Conservation (phyloP, 1,139 yeast genomes). For the Debaryomyces coudertii region DNA sequence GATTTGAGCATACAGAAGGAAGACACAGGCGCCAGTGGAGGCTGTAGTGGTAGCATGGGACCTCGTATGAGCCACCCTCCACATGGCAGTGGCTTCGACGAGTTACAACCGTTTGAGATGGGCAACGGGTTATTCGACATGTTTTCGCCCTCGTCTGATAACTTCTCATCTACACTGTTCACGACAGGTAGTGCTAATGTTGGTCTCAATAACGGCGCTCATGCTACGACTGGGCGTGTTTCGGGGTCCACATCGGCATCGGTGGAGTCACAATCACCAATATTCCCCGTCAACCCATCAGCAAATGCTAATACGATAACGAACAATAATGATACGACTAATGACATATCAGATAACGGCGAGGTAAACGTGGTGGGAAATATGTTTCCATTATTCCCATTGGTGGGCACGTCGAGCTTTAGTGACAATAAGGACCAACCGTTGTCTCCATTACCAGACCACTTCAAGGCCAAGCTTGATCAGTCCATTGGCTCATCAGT, state of each 20-base stretch:
- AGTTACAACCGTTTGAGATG: conserved; percentile 34
- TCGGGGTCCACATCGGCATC: background rate
- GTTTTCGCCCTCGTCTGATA: conserved; percentile 21
- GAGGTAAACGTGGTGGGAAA: conserved; percentile 25
- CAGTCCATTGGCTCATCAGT: background rate
- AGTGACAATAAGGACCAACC: conserved; percentile 43
- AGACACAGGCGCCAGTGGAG: background rate
- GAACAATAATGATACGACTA: conserved; percentile 3
- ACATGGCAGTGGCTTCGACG: conserved; percentile 32
- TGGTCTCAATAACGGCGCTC: background rate
- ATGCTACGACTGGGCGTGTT: background rate
- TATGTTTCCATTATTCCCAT: conserved; percentile 56
- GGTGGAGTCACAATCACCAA: background rate
- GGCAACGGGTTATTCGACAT: conserved; percentile 34
- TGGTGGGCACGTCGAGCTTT: conserved; percentile 50
- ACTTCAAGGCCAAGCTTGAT: conserved; percentile 9
- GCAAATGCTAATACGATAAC: conserved; percentile 1
- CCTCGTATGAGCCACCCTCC: conserved; percentile 19
- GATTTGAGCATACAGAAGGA: conserved; percentile 5
- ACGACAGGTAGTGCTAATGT: background rate
- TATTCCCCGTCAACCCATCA: background rate
- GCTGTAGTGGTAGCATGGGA: background rate
- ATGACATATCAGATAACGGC: conserved; percentile 9
- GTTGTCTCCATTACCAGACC: conserved; percentile 18
- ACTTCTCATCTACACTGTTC: conserved; percentile 10